phyloP scores from a whole-genome alignment of 352 stramenopile species.

The Phytophthora idaei region DNA sequence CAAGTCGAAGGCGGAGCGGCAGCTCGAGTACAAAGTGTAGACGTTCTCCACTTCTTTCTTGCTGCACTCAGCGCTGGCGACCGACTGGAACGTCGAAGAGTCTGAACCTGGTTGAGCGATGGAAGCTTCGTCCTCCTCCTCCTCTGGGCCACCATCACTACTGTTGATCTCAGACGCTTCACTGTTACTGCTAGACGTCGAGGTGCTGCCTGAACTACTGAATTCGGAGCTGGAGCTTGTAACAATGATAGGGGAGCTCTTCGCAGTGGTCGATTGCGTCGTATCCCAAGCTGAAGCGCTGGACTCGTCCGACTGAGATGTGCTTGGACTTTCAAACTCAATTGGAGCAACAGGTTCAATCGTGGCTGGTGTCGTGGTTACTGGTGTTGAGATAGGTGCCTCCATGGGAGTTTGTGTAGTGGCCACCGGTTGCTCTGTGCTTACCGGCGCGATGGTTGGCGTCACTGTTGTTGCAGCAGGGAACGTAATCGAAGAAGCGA shows the following conservation, averaged over 20 bases:
- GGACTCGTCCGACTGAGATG: slow-evolving; percentile 8
- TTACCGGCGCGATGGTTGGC: not conserved
- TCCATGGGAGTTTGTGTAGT: slow-evolving; percentile 4
- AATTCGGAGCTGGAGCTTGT: slow-evolving; percentile 1
- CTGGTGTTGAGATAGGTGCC: slow-evolving; percentile 1
- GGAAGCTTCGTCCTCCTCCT: slow-evolving; percentile 12
- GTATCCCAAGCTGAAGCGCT: slow-evolving; percentile 5
- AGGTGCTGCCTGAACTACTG: not conserved
- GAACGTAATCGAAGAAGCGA: slow-evolving; percentile 11
- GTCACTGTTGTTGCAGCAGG: slow-evolving; percentile 1
- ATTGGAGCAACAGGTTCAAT: not conserved
- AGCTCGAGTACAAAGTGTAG: slow-evolving; percentile 63
- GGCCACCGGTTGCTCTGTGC: not conserved
- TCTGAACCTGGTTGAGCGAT: slow-evolving; percentile 45
- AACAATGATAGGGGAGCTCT: not conserved
- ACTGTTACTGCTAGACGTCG: not conserved
- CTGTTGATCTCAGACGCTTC: not conserved
- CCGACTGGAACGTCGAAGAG: slow-evolving; percentile 53
- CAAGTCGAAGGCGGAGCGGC: slow-evolving; percentile 58
- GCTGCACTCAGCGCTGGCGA: slow-evolving; percentile 47
- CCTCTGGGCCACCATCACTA: not conserved
- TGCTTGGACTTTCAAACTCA: slow-evolving; percentile 1
- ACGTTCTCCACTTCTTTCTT: slow-evolving; percentile 47
- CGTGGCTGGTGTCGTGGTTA: not conserved
- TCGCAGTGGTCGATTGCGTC: slow-evolving; percentile 4